A percentile compares a stretch with the other conserved stretches of the same genome.
These are phyloP conservation scores for Aspergillus sp. DNA, from an alignment of 2,329 filamentous ascomycete species.

Conservation along the genomic window DNA sequence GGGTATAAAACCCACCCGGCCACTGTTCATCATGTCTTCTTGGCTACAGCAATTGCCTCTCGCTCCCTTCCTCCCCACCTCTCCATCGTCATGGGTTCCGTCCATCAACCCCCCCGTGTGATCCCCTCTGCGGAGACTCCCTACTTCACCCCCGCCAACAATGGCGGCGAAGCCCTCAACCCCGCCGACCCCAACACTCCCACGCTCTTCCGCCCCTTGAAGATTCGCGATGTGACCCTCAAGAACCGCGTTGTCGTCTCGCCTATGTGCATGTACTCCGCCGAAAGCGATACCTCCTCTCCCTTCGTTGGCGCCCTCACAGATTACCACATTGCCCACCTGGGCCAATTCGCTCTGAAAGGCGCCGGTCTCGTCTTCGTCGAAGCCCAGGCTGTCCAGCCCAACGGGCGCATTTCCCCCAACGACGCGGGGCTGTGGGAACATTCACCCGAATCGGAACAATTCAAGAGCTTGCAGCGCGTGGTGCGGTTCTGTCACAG, in stretches of 20 bases:
- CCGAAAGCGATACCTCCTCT: slow-evolving; percentile 49
- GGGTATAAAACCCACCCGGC: neutral
- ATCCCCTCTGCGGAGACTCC: slow-evolving; percentile 23
- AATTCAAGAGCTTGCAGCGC: slow-evolving; percentile 67
- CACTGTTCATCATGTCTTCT: neutral
- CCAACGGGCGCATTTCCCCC: slow-evolving; percentile 80
- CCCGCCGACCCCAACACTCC: slow-evolving; percentile 43
- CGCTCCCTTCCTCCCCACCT: neutral
- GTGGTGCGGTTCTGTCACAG: slow-evolving; percentile 76
- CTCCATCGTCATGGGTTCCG: slow-evolving; percentile 10
- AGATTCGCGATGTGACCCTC: slow-evolving; percentile 57
- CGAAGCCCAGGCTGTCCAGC: slow-evolving; percentile 74
- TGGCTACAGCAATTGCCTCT: neutral
- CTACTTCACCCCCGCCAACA: slow-evolving; percentile 42
- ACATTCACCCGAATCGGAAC: slow-evolving; percentile 58
- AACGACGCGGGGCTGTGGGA: slow-evolving; percentile 67
- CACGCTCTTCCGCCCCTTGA: slow-evolving; percentile 60
- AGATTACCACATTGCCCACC: slow-evolving; percentile 78
- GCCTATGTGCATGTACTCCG: slow-evolving; percentile 67
- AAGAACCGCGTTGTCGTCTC: slow-evolving; percentile 66
- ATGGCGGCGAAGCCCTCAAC: slow-evolving; percentile 39
- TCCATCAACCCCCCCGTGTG: slow-evolving; percentile 14
- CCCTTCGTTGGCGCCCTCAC: slow-evolving; percentile 64
- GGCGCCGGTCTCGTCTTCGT: slow-evolving; percentile 73
- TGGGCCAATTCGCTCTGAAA: slow-evolving; percentile 73